Base-by-base conservation (phyloP, 1,284 basidiomycete species). In the Neonothopanus nambi region DNA sequence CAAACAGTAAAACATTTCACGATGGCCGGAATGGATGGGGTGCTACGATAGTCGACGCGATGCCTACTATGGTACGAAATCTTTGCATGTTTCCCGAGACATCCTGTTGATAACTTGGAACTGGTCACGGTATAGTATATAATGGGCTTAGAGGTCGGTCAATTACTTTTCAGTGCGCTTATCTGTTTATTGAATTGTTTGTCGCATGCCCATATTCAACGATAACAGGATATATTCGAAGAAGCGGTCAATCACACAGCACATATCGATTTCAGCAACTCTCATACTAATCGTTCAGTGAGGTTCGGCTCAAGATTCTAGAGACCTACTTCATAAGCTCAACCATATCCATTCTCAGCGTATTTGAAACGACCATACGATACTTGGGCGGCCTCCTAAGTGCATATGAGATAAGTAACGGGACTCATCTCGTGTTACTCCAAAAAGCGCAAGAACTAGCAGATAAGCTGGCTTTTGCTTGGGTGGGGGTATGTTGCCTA, bases 291-390 rank as follows among this genome's bases (percentile, higher is more conserved):
- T 8, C 65, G 68, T 50, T 69, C 71, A 5, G 72, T 75, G 57
- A 79, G 69, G 78, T 79, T 56, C 13, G 20, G 20, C n/a, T n/a
- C n/a, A n/a, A n/a, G 20, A 42, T 20, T 17, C 5, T 15, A 5
- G 26, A 4, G 40, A 9, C 7, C 8, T 8, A 8, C 38, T 40
- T 40, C 6, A 17, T 40, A 8, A 7, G 6, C 7, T 17, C 8
- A 17, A 37, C 35, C 41, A 48, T n/a, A n/a, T 15, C 36, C 41
- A 1, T 2, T 35, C 21, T 33, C 55, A 81, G 83, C 36, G 67
- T 88, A 6, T 91, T 91, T 63, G 90, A 92, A 70, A 89, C 85
- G 1, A 85, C 81, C 0, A 92, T 92, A 55, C 84, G 90, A 15
- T 91, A 73, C 77, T 63, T 81, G 3, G 79, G 68, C 1, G 76